phyloP scores from a whole-genome alignment of 139 green algal species.

The Chlamydomonas sp. region DNA sequence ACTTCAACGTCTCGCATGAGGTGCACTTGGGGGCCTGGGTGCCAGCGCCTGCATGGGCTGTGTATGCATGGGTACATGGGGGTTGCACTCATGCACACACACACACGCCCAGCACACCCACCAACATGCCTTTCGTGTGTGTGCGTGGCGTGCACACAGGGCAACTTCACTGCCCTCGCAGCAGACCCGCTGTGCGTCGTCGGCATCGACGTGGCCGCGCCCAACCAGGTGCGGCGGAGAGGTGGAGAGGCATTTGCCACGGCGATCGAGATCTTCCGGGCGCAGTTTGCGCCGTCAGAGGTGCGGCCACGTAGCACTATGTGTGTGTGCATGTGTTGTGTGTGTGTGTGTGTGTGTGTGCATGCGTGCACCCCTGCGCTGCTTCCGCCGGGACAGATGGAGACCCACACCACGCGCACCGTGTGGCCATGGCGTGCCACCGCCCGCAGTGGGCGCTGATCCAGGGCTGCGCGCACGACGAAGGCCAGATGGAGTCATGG shows the following conservation, averaged over 20 bases:
- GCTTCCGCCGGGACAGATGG: no score
- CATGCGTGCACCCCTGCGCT: no score
- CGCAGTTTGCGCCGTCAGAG: constrained; percentile 5
- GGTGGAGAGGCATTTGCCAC: not conserved
- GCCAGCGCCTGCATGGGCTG: not conserved
- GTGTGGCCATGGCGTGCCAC: no score
- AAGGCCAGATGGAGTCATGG: constrained; percentile 3
- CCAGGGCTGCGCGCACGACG: constrained; percentile 8
- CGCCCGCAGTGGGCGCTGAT: constrained; percentile 23
- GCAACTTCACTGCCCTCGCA: constrained; percentile 22
- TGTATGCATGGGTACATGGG: constrained; percentile 3
- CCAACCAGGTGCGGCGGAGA: constrained; percentile 4
- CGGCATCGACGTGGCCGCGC: constrained; percentile 20
- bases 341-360: no score
- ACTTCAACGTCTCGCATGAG: constrained; percentile 41
- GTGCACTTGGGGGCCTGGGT: constrained; percentile 1
- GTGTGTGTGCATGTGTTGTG: constrained; percentile 6
- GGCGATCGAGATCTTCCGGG: not conserved
- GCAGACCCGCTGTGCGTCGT: constrained; percentile 15
- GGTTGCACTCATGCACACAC: not conserved
- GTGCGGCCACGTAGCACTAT: not conserved
- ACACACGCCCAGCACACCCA: not conserved
- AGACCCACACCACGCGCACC: no score
- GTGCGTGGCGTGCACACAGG: no score
- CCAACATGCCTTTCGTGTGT: constrained; percentile 1